phyloP scores from a whole-genome alignment of 2,329 filamentous ascomycete genomes.

The Zymoseptoria passerinii region DNA sequence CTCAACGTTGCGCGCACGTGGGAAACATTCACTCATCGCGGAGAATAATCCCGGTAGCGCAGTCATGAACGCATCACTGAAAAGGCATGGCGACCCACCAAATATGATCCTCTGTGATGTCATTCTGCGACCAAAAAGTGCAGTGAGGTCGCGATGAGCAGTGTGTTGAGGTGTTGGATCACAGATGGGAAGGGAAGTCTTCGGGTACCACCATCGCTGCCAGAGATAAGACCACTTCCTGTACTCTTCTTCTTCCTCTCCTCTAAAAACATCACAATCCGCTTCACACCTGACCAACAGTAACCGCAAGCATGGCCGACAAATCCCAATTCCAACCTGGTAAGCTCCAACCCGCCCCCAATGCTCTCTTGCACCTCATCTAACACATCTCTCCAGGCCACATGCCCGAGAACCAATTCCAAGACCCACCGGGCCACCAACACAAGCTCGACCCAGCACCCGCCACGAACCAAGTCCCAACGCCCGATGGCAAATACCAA shows the following conservation, averaged over 20 bases:
- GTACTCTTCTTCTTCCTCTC: not conserved
- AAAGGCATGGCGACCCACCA: not conserved
- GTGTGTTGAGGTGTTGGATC: not conserved
- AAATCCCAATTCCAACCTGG: not conserved
- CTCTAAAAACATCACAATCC: not conserved
- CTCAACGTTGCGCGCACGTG: not conserved
- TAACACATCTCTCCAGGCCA: not conserved
- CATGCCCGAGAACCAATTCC: constrained; percentile 37
- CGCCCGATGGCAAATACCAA: constrained; percentile 57
- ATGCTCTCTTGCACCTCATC: not conserved
- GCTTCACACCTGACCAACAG: not conserved
- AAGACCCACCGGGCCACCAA: constrained; percentile 47
- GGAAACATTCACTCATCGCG: not conserved
- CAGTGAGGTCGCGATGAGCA: not conserved
- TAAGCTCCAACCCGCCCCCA: not conserved
- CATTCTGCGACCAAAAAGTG: not conserved
- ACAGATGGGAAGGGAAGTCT: not conserved
- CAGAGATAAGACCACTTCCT: not conserved
- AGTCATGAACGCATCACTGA: not conserved
- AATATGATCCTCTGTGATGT: not conserved
- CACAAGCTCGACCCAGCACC: constrained; percentile 51
- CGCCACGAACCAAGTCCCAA: constrained; percentile 57
- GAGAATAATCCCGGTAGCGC: not conserved
- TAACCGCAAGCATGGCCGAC: not conserved
- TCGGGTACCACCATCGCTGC: not conserved